These are phyloP conservation scores for Lecanosticta acicola DNA, from an alignment of 2,329 filamentous ascomycete species.

Conservation along the genomic window DNA sequence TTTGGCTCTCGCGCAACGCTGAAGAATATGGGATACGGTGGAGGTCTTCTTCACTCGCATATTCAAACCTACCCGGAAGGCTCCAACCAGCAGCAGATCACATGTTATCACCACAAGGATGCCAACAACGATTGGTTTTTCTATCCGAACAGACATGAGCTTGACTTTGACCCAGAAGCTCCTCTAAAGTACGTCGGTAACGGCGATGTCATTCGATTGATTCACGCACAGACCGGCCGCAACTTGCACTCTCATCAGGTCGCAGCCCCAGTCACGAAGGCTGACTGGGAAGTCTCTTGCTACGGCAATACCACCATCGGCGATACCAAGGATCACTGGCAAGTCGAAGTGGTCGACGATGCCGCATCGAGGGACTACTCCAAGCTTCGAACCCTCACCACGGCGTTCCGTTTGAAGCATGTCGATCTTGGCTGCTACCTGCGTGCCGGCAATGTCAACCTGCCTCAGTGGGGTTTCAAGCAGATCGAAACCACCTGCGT, in stretches of 20 bases:
- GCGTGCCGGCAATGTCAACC: slow-evolving; percentile 87
- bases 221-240: slow-evolving; percentile 91
- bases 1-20: slow-evolving; percentile 83
- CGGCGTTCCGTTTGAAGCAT: slow-evolving; percentile 84
- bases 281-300: slow-evolving; percentile 85
- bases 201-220: slow-evolving; percentile 72
- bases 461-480: slow-evolving; percentile 99
- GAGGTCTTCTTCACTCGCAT: slow-evolving; percentile 92
- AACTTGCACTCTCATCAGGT: slow-evolving; percentile 95
- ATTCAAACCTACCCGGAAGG: slow-evolving; percentile 94
- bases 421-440: slow-evolving; percentile 82
- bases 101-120: slow-evolving; percentile 99
- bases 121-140: slow-evolving; percentile 99
- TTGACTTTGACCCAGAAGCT: slow-evolving; percentile 64
- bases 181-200: slow-evolving; percentile 71
- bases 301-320: slow-evolving; percentile 95
- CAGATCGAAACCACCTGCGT: slow-evolving; percentile 96
- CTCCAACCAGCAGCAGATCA: slow-evolving; percentile 90
- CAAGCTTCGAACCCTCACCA: slow-evolving; percentile 84
- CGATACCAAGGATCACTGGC: slow-evolving; percentile 97
- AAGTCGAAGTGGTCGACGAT: slow-evolving; percentile 84
- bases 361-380: slow-evolving; percentile 79
- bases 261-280: slow-evolving; percentile 80
- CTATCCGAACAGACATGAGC: slow-evolving; percentile 79
- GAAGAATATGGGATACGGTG: slow-evolving; percentile 99